phyloP scores from a whole-genome alignment of 176 grass and related monocot genomes.

The Ensete ventricosum region DNA sequence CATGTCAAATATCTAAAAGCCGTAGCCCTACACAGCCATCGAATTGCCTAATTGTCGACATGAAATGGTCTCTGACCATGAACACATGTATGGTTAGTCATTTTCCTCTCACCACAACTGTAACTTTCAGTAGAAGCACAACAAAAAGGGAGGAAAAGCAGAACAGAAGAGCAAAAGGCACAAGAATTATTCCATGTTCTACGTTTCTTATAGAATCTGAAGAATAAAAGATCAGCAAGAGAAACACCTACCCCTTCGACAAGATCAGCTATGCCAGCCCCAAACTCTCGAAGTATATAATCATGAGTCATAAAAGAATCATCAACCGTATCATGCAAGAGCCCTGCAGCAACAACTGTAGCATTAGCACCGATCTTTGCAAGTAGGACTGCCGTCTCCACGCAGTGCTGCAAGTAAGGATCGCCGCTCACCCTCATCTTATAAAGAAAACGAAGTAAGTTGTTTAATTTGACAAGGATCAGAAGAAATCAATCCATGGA shows the following conservation, averaged over 20 bases:
- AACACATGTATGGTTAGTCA: no score
- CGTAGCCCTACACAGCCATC: no score
- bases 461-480: background rate
- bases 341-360: slow-evolving; percentile 27
- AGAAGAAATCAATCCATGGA: background rate
- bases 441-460: background rate
- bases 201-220: background rate
- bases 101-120: no score
- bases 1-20: no score
- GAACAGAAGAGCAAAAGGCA: background rate
- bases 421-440: slow-evolving; percentile 21
- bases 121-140: no score
- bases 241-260: slow-evolving; percentile 14
- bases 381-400: slow-evolving; percentile 26
- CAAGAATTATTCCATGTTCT: background rate
- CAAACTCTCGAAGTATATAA: slow-evolving; percentile 21
- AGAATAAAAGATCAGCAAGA: background rate
- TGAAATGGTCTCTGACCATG: no score
- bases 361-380: slow-evolving; percentile 23
- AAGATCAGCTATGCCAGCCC: slow-evolving; percentile 19
- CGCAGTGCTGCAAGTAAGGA: slow-evolving; percentile 29
- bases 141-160: no score
- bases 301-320: slow-evolving; percentile 25
- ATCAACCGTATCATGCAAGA: slow-evolving; percentile 24
- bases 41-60: no score